Conservation (phyloP, 75 land plant species). For the Larix kaempferi region DNA sequence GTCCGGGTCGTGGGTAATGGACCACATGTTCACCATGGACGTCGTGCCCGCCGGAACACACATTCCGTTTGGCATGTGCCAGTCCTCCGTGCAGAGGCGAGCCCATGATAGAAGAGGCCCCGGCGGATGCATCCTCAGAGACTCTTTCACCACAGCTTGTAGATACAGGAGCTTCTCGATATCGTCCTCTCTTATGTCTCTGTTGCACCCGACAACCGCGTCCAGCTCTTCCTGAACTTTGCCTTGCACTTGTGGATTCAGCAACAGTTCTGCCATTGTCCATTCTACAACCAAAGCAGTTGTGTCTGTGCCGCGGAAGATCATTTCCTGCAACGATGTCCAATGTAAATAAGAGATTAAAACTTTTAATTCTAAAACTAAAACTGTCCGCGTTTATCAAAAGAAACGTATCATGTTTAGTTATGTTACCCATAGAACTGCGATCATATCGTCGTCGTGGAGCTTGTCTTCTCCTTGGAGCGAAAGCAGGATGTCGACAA, state of each 20-base stretch:
- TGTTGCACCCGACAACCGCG: slow-evolving; percentile 7
- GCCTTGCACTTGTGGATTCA: slow-evolving; percentile 33
- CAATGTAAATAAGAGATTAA: too few species aligned
- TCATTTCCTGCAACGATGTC: slow-evolving; percentile 41
- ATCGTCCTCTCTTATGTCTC: too few species aligned
- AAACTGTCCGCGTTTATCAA: too few species aligned
- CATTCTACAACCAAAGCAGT: slow-evolving; percentile 46
- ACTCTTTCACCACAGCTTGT: too few species aligned
- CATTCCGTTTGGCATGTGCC: too few species aligned
- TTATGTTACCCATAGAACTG: slow-evolving; percentile 42
- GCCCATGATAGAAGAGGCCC: slow-evolving; percentile 64
- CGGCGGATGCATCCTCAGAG: slow-evolving; percentile 41
- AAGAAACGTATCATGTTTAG: too few species aligned
- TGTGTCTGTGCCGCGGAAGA: slow-evolving; percentile 59
- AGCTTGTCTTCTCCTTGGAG: slow-evolving; percentile 48
- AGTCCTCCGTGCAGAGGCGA: too few species aligned
- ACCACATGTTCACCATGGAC: too few species aligned
- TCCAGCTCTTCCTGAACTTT: slow-evolving; percentile 34
- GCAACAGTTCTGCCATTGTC: slow-evolving; percentile 43
- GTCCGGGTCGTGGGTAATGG: too few species aligned
- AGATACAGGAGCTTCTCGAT: too few species aligned
- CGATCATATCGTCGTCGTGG: slow-evolving; percentile 35
- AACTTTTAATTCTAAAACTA: too few species aligned
- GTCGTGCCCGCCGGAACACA: too few species aligned
- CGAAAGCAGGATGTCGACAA: slow-evolving; percentile 34